Base-by-base conservation (phyloP, 768 basidiomycete genomes). In the Lentinula edodes region DNA sequence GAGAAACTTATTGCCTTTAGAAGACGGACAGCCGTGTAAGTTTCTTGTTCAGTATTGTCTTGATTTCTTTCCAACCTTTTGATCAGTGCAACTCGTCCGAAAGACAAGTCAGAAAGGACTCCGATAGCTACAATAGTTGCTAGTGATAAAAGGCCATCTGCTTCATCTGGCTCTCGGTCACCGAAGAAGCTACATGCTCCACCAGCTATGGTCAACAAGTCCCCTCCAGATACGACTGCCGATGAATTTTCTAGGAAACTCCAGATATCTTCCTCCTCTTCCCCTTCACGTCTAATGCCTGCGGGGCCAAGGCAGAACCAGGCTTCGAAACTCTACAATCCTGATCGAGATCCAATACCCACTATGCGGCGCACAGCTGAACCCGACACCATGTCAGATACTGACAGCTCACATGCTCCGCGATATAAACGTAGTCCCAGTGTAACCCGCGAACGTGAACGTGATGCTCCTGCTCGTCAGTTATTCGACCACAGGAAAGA, bases 401-500 rank as follows among this genome's bases (percentile, higher is more conserved):
- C 77, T 20, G 78, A 80, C 56, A 82, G 76, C 66, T 84, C 86
- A 0, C 80, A 83, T 66, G 74, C 73, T 12, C 75, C 76, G 15
- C 74, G 75, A 61, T 61, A 58, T 41, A 58, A 32, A 23, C 56
- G 64, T 34, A 63, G 71, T 36, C 72, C 72, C 18, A 53, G 73
- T 38, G 65, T 73, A 10, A 69, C 72, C 39, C 56, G 72, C 10
- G 66, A 69, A 12, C 65, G 68, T 38, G 58, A 55, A 35, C 70
- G 72, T 41, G 71, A 70, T 32, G 65, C 78, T 3, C 71, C 80
- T 8, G 63, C 73, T 6, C 75, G 86, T 45, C 90, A 89, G 63
- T 83, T 97, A 0, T 95, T 94, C 61, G 94, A 98, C 69, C 92
- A 91, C 62, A 82, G 91, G 42, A 87, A 92, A 68, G 91, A 98